phyloP scores from a whole-genome alignment of 2,329 filamentous ascomycete species.

The Diplocarpon rosae region DNA sequence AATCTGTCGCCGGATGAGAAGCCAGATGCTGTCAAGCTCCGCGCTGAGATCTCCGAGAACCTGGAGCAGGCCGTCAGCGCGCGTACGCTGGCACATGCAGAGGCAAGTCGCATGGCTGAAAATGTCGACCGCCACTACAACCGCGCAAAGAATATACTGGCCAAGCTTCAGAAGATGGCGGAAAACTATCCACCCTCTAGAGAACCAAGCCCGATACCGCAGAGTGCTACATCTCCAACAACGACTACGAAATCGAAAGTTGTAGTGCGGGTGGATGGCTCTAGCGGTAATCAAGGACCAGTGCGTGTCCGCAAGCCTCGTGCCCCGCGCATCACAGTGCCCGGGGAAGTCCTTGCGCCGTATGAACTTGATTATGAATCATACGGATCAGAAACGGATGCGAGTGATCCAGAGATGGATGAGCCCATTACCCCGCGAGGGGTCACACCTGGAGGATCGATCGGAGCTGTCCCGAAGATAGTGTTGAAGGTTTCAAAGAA shows the following conservation, averaged over 20 bases:
- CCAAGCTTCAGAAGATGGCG: constrained; percentile 48
- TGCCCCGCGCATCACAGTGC: constrained; percentile 51
- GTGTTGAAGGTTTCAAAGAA: constrained; percentile 23
- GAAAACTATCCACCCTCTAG: constrained; percentile 44
- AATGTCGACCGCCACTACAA: constrained; percentile 52
- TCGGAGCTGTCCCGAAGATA: constrained; percentile 15
- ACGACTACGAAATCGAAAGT: constrained; percentile 41
- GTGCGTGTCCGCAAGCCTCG: constrained; percentile 22
- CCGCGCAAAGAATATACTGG: constrained; percentile 45
- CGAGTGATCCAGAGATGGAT: constrained; percentile 18
- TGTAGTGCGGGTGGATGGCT: constrained; percentile 32
- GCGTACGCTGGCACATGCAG: constrained; percentile 47
- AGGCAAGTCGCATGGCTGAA: constrained; percentile 52
- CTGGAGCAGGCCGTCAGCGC: constrained; percentile 43
- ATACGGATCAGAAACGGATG: constrained; percentile 31
- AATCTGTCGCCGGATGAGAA: constrained; percentile 36
- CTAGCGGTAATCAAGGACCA: constrained; percentile 29
- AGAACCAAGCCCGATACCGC: constrained; percentile 37
- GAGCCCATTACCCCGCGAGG: constrained; percentile 27
- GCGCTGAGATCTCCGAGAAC: constrained; percentile 48
- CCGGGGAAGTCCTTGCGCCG: constrained; percentile 53
- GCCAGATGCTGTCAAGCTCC: constrained; percentile 39
- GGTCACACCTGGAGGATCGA: constrained; percentile 16
- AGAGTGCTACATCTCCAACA: constrained; percentile 38
- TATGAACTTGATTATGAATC: constrained; percentile 54